Conservation (phyloP, 2,329 filamentous ascomycete genomes). For the Calonectria pauciramosa region DNA sequence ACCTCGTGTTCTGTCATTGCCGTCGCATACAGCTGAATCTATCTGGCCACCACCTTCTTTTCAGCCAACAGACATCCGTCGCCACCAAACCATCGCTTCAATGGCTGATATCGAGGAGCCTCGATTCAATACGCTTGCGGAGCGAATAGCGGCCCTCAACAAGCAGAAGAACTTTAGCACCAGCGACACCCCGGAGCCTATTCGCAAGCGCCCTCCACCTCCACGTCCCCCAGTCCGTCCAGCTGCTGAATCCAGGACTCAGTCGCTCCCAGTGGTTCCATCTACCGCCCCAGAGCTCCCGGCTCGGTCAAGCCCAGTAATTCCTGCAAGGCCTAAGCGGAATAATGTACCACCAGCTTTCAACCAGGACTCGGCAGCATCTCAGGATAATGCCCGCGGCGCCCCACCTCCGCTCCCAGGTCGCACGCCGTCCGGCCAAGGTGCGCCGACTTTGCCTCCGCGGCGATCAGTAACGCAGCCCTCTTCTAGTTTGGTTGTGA, state of each 20-base stretch:
- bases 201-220: conserved; percentile 57
- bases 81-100: conserved; percentile 8
- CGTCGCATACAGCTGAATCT: neutral
- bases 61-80: neutral
- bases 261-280: conserved; percentile 53
- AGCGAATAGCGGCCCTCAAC: conserved; percentile 75
- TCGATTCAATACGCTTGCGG: conserved; percentile 71
- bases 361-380: conserved; percentile 19
- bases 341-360: conserved; percentile 30
- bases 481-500: conserved; percentile 51
- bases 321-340: conserved; percentile 40
- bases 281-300: conserved; percentile 39
- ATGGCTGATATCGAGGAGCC: conserved; percentile 76
- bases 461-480: conserved; percentile 62
- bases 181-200: conserved; percentile 51
- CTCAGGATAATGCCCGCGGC: conserved; percentile 28
- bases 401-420: conserved; percentile 54
- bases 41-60: neutral
- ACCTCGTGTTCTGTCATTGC: conserved; percentile 2
- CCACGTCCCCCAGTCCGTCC: conserved; percentile 59
- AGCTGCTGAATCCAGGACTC: conserved; percentile 51
- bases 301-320: conserved; percentile 30
- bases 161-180: conserved; percentile 71
- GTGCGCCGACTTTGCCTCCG: conserved; percentile 64
- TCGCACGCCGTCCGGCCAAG: conserved; percentile 47